Evolutionary conservation across 805 yeast genomes (phyloP), one percentile per base, ranked within the genome.

Genomic region (Saccharomyces eubayanus): DNA sequence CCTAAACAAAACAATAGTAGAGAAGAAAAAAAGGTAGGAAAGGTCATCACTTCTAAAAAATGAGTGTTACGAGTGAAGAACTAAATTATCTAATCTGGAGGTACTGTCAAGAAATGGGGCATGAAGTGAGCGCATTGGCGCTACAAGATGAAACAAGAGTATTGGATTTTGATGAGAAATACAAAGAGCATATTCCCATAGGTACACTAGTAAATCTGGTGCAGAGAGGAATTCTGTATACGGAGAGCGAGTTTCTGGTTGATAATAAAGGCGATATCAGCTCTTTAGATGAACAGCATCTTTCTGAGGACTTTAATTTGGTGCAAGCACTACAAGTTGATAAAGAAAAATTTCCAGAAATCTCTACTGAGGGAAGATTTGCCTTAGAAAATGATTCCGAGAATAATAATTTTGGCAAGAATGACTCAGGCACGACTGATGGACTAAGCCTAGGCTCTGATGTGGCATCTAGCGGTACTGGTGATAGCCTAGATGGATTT

Each of bases 31-130:
- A 27, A 9, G 21, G 28, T 21, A 29, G 29, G 5, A 10, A 43
- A 11, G 30, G 36, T 21, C 14, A 47, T 14, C 21, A 6, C 14
- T 5, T 16, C 12, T 10, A 45, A 46, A 46, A n/a, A 21, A 89
- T 89, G 96, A 85, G 96, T 28, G 72, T 92, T 49, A 80, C 94
- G 5, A 85, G 94, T 53, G 82, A 79, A 54, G 96, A 90, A 70
- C 79, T 92, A 52, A 94, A 92, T 74, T 92, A 92, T 66, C 77
- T 94, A 61, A 81, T 92, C 52, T 94, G 97, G 96, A 74, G 97
- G 57, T 94, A 92, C 65, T 76, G 90, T 41, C 96, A 89, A 65
- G 98, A 94, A 67, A 75, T 84, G 5, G 95, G 95, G 2, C 75
- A 67, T 43, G 91, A 87, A 51, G 76, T 88, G 21, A 76, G 94